These are phyloP conservation scores for Oxytropis ochrocephala DNA, from an alignment of 306 rosid species.

Conservation along the genomic window DNA sequence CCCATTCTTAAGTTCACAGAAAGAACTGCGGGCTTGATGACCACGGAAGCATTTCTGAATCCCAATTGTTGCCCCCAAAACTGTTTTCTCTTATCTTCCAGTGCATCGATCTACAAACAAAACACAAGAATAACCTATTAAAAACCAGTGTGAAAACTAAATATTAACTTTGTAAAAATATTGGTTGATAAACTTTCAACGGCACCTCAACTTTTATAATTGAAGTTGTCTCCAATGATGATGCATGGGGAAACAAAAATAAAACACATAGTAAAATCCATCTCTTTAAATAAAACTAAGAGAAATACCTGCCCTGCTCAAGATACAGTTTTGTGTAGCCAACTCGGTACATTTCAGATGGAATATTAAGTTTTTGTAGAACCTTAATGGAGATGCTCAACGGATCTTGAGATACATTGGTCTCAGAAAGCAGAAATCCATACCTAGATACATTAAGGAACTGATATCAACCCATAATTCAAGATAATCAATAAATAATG, in stretches of 20 bases:
- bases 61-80: constrained; percentile 48
- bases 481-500: constrained; percentile 5
- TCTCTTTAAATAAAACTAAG: background rate
- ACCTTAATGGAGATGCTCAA: constrained; percentile 67
- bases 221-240: background rate
- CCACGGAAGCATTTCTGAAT: constrained; percentile 85
- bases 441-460: constrained; percentile 44
- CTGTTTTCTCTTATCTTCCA: constrained; percentile 69
- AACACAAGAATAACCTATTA: constrained; percentile 22
- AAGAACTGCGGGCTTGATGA: constrained; percentile 42
- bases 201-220: background rate
- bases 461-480: constrained; percentile 16
- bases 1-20: constrained; percentile 53
- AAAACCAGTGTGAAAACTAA: constrained; percentile 6
- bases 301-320: constrained; percentile 72
- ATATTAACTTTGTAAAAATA: background rate
- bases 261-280: background rate
- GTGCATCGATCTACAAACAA: constrained; percentile 46
- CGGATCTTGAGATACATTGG: constrained; percentile 50
- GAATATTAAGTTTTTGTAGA: constrained; percentile 56
- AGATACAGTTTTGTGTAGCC: constrained; percentile 81
- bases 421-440: constrained; percentile 49
- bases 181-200: background rate
- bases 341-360: constrained; percentile 77
- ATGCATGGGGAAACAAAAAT: background rate